phyloP scores from a whole-genome alignment of 2,329 filamentous ascomycete genomes.

The Pleoardoris graminearum region DNA sequence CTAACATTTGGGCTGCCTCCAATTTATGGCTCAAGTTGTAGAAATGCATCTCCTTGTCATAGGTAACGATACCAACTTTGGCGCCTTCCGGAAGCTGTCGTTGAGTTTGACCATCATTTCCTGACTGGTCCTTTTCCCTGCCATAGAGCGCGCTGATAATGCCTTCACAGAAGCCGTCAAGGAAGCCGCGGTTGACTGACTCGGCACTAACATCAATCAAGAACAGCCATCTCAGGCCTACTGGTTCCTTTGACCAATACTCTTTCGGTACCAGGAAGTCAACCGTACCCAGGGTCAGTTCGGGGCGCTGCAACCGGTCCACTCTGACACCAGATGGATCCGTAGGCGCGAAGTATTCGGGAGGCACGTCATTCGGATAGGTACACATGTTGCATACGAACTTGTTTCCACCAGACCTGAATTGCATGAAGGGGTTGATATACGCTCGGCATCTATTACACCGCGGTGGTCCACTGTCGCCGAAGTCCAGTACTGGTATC shows the following conservation, averaged over 20 bases:
- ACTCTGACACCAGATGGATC: slow-evolving; percentile 84
- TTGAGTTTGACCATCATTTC: slow-evolving; percentile 54
- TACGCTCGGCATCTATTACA: slow-evolving; percentile 93
- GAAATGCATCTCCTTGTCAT: slow-evolving; percentile 95
- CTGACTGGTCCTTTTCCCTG: slow-evolving; percentile 51
- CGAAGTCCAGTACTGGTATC: slow-evolving; percentile 93
- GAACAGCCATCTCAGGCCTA: slow-evolving; percentile 86
- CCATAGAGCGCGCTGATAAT: slow-evolving; percentile 85
- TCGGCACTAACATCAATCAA: slow-evolving; percentile 92
- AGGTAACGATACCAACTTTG: slow-evolving; percentile 93
- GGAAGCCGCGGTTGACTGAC: slow-evolving; percentile 84
- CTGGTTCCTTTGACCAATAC: slow-evolving; percentile 95
- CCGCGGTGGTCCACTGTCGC: slow-evolving; percentile 83
- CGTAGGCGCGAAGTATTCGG: slow-evolving; percentile 91
- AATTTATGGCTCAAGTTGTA: slow-evolving; percentile 86
- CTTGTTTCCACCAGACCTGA: slow-evolving; percentile 89
- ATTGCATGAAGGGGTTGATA: slow-evolving; percentile 99
- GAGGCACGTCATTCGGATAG: slow-evolving; percentile 89
- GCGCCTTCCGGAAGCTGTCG: slow-evolving; percentile 71
- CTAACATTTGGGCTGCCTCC: slow-evolving; percentile 93
- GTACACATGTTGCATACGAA: slow-evolving; percentile 98
- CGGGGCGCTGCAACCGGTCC: slow-evolving; percentile 85
- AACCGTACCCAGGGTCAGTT: slow-evolving; percentile 88
- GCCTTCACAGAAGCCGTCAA: slow-evolving; percentile 88
- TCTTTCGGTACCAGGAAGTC: slow-evolving; percentile 98